Percentiles rank a stretch among this genome's conserved stretches.
These are phyloP conservation scores for Fermentozyma sake DNA, from an alignment of 1,139 yeast genomes.

Conservation along the genomic window DNA sequence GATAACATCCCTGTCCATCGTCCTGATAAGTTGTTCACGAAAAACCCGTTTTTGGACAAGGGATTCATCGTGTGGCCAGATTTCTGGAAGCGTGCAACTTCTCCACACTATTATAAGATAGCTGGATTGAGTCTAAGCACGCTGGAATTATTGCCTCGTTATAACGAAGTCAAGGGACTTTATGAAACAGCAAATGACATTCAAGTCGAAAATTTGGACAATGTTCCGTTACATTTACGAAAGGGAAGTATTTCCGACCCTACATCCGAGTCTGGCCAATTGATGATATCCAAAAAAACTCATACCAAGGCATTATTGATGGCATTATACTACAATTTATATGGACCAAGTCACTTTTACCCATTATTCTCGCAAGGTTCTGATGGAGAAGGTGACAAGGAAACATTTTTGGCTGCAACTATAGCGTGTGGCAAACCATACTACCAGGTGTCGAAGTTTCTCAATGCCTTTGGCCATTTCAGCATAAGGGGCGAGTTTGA, in stretches of 20 bases:
- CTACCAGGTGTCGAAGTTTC: conserved; percentile 63
- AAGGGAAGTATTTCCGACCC: conserved; percentile 76
- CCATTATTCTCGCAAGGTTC: conserved; percentile 84
- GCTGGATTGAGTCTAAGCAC: conserved; percentile 27
- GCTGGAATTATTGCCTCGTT: conserved; percentile 24
- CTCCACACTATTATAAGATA: conserved; percentile 37
- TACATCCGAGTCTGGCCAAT: conserved; percentile 78
- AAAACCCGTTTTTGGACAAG: conserved; percentile 18
- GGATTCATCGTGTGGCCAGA: conserved; percentile 48
- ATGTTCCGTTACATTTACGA: conserved; percentile 62
- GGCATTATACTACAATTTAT: conserved; percentile 72
- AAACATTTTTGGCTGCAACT: conserved; percentile 80
- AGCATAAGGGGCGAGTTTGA: conserved; percentile 37
- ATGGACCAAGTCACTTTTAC: conserved; percentile 75
- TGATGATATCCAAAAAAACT: conserved; percentile 60
- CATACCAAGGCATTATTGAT: conserved; percentile 64
- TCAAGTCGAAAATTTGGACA: conserved; percentile 8
- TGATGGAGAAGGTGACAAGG: conserved; percentile 90
- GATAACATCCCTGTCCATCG: conserved; percentile 65
- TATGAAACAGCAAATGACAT: conserved; percentile 11
- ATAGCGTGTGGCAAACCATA: conserved; percentile 54
- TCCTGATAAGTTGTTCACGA: conserved; percentile 37
- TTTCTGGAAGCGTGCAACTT: conserved; percentile 44
- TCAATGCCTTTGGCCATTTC: conserved; percentile 52
- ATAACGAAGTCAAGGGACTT: conserved; percentile 25